Conservation (phyloP, 2,329 filamentous ascomycete genomes). For the Xylariales sp. region DNA sequence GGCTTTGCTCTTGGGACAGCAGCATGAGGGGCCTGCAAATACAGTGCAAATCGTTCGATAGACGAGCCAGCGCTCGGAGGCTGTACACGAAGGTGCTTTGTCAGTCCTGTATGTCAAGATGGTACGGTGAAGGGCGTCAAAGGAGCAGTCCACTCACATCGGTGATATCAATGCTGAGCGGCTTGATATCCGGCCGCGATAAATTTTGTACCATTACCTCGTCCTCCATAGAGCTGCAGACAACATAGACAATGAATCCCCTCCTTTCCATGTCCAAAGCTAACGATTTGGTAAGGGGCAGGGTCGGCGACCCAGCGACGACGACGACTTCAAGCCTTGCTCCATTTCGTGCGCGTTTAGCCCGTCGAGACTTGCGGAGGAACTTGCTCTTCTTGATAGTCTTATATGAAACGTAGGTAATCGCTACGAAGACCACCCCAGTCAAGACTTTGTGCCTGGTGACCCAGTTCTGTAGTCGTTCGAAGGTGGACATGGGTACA, state of each 20-base stretch:
- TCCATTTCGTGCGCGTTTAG: conserved; percentile 75
- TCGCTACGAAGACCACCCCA: conserved; percentile 64
- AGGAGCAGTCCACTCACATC: conserved; percentile 63
- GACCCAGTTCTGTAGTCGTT: conserved; percentile 67
- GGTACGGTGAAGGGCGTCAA: neutral
- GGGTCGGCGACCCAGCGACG: conserved; percentile 79
- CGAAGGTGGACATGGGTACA: conserved; percentile 30
- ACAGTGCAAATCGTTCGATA: conserved; percentile 66
- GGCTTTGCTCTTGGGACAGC: conserved; percentile 72
- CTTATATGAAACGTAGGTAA: conserved; percentile 60
- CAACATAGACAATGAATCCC: conserved; percentile 90
- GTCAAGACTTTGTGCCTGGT: conserved; percentile 68
- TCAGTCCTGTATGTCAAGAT: neutral
- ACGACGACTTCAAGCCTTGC: conserved; percentile 83
- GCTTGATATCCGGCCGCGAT: conserved; percentile 74
- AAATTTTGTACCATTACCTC: conserved; percentile 74
- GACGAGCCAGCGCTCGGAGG: conserved; percentile 63
- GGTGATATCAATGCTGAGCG: conserved; percentile 77
- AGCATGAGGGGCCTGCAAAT: conserved; percentile 70
- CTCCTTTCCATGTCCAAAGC: conserved; percentile 83
- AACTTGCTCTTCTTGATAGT: conserved; percentile 48
- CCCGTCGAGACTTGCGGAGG: conserved; percentile 65
- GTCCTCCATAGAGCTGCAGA: conserved; percentile 81
- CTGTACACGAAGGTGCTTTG: conserved; percentile 34
- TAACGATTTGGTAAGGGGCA: conserved; percentile 79